Conservation (phyloP, 768 basidiomycete species). For the Leucocoprinus birnbaumii region DNA sequence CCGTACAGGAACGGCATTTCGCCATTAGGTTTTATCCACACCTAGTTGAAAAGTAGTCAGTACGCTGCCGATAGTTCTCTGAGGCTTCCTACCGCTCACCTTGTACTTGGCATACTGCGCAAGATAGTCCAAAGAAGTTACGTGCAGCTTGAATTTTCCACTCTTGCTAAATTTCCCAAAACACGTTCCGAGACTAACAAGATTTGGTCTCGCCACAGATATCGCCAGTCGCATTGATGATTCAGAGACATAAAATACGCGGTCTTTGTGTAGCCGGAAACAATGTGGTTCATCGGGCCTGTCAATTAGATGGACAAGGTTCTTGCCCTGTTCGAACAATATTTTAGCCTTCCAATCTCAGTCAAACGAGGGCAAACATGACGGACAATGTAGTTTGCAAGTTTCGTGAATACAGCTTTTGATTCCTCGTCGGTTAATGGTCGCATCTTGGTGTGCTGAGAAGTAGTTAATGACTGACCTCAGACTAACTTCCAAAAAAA, state of each 20-base stretch:
- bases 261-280: conserved; percentile 91
- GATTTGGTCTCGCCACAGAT: conserved; percentile 88
- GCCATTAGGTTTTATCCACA: conserved; percentile 99
- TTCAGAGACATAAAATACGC: conserved; percentile 96
- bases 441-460: conserved; percentile 55
- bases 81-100: conserved; percentile 43
- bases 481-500: too few species aligned
- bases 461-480: too few species aligned
- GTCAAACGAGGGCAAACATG: background rate
- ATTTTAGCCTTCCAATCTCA: background rate
- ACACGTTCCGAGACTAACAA: conserved; percentile 92
- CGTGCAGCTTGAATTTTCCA: conserved; percentile 96
- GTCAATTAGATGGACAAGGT: conserved; percentile 93
- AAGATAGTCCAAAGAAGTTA: conserved; percentile 89
- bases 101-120: conserved; percentile 98
- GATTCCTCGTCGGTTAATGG: conserved; percentile 97
- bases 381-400: conserved; percentile 94
- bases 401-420: conserved; percentile 92
- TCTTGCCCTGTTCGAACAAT: conserved; percentile 72
- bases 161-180: conserved; percentile 97
- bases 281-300: conserved; percentile 92
- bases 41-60: conserved; percentile 39
- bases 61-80: background rate
- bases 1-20: conserved; percentile 99
- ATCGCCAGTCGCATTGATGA: conserved; percentile 91